Base-by-base conservation (phyloP, 495 filamentous ascomycete genomes). In the Collariella sp. region DNA sequence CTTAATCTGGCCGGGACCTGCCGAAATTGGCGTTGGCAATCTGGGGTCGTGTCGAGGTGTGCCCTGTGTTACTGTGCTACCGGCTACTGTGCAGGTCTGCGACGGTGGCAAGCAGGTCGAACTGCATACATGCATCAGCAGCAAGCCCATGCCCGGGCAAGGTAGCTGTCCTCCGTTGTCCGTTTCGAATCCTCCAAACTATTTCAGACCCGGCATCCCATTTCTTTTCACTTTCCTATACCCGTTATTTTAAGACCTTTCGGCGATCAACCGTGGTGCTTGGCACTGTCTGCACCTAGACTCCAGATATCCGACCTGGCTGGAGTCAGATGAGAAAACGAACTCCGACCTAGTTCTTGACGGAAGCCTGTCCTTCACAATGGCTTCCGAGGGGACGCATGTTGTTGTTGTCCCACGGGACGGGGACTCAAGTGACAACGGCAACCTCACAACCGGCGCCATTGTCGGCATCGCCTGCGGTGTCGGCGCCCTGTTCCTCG, bases 381-480 rank as follows among this genome's bases (percentile, higher is more conserved):
- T 52, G 45, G 33, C 36, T n/a, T 10, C 22, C 5, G 7, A 10
- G 19, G 62, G 31, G 70, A 67, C 48, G 40, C 45, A 35, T 47
- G 53, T 43, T 43, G 58, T 55, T 47, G 53, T 46, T 43, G 58
- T 54, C 11, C 55, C 36, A 13, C 55, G 52, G 24, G 58, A 67
- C n/a, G 49, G 55, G 10, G 46, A 57, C 15, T 50, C 54, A 20
- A 31, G 38, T 4, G 33, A 29, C 20, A 36, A 41, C 7, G 51
- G 58, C 20, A 54, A 40, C 38, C 64, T 75, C 57, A 67, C 67
- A 5, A 71, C 72, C 18, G 72, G 72, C 9, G 67, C 72, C 23
- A 76, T 77, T 42, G 70, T 67, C 26, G 75, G 75, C 20, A 77
- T 78, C 34, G 67, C 67, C 12, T 44, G 70, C 24, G 73, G 69